These are phyloP conservation scores for Tylopilus cervinicoccineus DNA, from an alignment of 768 basidiomycete genomes.

Conservation along the genomic window DNA sequence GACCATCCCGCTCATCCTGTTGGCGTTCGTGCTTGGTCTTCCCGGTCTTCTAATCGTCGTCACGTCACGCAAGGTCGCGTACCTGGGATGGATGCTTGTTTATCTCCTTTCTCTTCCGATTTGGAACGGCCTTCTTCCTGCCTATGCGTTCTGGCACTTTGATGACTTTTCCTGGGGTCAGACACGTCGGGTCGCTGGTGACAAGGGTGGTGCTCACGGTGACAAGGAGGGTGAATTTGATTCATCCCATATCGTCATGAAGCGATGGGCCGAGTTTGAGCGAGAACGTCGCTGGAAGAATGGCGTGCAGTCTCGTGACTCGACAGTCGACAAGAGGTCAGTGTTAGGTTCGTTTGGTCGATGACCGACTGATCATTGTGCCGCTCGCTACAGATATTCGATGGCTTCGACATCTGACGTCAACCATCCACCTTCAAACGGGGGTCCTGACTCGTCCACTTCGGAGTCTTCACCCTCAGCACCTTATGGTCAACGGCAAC, in stretches of 20 bases:
- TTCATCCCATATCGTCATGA: conserved; percentile 96
- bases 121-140: conserved; percentile 95
- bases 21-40: conserved; percentile 93
- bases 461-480: conserved; percentile 46
- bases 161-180: conserved; percentile 99
- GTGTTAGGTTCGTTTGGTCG: conserved; percentile 19
- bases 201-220: conserved; percentile 66
- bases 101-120: conserved; percentile 91
- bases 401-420: conserved; percentile 74
- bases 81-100: conserved; percentile 95
- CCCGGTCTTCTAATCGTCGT: conserved; percentile 95
- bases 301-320: conserved; percentile 80
- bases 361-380: conserved; percentile 23
- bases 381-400: conserved; percentile 60
- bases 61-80: conserved; percentile 90
- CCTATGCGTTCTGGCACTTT: conserved; percentile 99
- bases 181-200: conserved; percentile 79
- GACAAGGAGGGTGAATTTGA: conserved; percentile 99
- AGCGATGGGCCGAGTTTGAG: conserved; percentile 98
- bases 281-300: conserved; percentile 91
- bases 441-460: conserved; percentile 55
- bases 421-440: conserved; percentile 50
- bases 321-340: conserved; percentile 65
- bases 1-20: conserved; percentile 86
- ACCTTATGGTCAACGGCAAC: conserved; percentile 42